Evolutionary conservation across 1,284 basidiomycete species (phyloP).

Genomic region (Irpex sp.): DNA sequence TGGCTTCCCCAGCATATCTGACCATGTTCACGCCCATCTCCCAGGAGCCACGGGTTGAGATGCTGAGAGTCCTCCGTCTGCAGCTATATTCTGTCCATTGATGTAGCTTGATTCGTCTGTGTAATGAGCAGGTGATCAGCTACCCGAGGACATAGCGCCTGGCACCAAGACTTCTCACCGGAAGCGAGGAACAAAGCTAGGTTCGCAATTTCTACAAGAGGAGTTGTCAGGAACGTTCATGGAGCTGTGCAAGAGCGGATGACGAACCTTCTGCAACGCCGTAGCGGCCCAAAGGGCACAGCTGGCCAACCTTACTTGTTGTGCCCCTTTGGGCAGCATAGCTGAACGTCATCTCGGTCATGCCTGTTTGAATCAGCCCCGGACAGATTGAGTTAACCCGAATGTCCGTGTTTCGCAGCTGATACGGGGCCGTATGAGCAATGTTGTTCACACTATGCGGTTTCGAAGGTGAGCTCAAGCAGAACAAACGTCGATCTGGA

Average conservation of each 20-base stretch:
- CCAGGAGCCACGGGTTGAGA: slow-evolving; percentile 74
- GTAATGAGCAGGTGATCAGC: slow-evolving; percentile 10
- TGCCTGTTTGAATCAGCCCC: slow-evolving; percentile 88
- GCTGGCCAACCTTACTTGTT: slow-evolving; percentile 74
- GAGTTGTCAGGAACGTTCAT: not conserved
- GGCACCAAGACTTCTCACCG: slow-evolving; percentile 42
- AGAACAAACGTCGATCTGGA: slow-evolving; percentile 9
- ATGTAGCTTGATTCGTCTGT: slow-evolving; percentile 89
- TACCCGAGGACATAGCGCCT: not conserved
- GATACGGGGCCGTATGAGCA: slow-evolving; percentile 78
- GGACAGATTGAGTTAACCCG: slow-evolving; percentile 91
- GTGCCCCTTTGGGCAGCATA: slow-evolving; percentile 74
- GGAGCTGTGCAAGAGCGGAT: not conserved
- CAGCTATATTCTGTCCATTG: slow-evolving; percentile 85
- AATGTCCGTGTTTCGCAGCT: slow-evolving; percentile 79
- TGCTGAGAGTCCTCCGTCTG: slow-evolving; percentile 82
- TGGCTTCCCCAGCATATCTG: not conserved
- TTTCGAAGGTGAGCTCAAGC: not conserved
- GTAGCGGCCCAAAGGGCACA: slow-evolving; percentile 82
- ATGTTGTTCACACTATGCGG: slow-evolving; percentile 74
- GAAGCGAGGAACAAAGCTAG: slow-evolving; percentile 85
- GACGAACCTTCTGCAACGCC: slow-evolving; percentile 70
- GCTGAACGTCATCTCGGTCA: slow-evolving; percentile 77
- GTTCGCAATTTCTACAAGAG: slow-evolving; percentile 72
- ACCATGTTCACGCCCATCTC: slow-evolving; percentile 40